These are phyloP conservation scores for Phytophthora sp. DNA, from an alignment of 352 stramenopile species.

Conservation along the genomic window DNA sequence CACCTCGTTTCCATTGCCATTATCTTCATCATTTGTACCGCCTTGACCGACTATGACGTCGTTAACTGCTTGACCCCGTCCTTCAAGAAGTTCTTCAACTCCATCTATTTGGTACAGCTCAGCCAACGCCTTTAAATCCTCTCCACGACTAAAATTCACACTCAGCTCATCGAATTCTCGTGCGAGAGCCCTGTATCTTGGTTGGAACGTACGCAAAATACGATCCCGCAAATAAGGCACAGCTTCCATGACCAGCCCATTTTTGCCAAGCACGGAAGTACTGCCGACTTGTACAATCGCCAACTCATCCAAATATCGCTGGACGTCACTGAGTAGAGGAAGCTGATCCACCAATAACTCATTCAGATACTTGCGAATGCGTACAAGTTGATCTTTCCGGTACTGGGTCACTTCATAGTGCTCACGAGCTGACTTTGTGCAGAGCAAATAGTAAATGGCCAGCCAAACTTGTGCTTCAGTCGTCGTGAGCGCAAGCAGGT, in stretches of 20 bases:
- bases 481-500: conserved; percentile 93
- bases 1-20: conserved; percentile 16
- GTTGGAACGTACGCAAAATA: conserved; percentile 53
- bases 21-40: conserved; percentile 11
- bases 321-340: conserved; percentile 93
- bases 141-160: conserved; percentile 46
- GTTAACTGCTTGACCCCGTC: conserved; percentile 4
- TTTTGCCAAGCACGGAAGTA: conserved; percentile 37
- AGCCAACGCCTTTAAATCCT: conserved; percentile 71
- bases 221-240: conserved; percentile 72
- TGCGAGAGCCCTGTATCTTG: conserved; percentile 48
- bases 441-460: conserved; percentile 94
- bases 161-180: conserved; percentile 55
- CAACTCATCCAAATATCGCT: conserved; percentile 96
- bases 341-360: conserved; percentile 95
- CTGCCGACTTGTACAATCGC: conserved; percentile 87
- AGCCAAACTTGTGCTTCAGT: conserved; percentile 96
- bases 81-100: conserved; percentile 77
- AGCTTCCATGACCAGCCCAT: conserved; percentile 79
- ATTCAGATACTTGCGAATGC: conserved; percentile 95
- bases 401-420: conserved; percentile 96
- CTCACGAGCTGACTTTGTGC: conserved; percentile 91
- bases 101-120: conserved; percentile 85
- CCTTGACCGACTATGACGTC: conserved; percentile 5
- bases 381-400: conserved; percentile 93